phyloP scores from a whole-genome alignment of 2,329 filamentous ascomycete species.

The Phaeoacremonium minimum region DNA sequence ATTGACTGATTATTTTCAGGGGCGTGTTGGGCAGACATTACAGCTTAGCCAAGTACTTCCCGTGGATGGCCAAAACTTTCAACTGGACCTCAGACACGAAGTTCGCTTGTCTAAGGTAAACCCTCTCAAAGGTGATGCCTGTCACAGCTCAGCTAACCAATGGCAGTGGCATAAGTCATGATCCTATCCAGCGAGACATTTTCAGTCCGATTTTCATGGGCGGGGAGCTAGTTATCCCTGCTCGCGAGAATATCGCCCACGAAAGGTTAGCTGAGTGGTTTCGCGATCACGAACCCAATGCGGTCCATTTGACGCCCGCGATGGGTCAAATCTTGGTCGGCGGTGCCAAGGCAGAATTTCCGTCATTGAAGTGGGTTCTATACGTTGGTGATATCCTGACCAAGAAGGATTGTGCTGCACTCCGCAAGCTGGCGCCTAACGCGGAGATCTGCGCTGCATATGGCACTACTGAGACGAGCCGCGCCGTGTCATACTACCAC shows the following conservation, averaged over 20 bases:
- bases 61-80: conserved; percentile 89
- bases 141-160: no score
- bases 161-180: conserved; percentile 1
- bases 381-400: conserved; percentile 91
- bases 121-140: no score
- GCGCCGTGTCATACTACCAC: conserved; percentile 79
- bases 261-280: conserved; percentile 90
- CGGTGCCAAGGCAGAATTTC: conserved; percentile 72
- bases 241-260: conserved; percentile 62
- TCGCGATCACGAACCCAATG: conserved; percentile 66
- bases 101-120: conserved; percentile 1
- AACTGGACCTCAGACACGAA: conserved; percentile 23
- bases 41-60: conserved; percentile 79
- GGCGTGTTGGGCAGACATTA: conserved; percentile 86
- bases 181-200: conserved; percentile 7
- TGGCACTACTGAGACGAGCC: conserved; percentile 80
- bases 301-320: conserved; percentile 87
- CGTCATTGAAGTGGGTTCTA: conserved; percentile 72
- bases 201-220: conserved; percentile 9
- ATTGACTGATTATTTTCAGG: no score
- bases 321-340: conserved; percentile 96
- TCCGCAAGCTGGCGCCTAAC: conserved; percentile 75
- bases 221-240: conserved; percentile 5
- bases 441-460: conserved; percentile 80
- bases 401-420: conserved; percentile 70